Base-by-base conservation (phyloP, 306 rosid genomes). In the Fragaria nilgerrensis region DNA sequence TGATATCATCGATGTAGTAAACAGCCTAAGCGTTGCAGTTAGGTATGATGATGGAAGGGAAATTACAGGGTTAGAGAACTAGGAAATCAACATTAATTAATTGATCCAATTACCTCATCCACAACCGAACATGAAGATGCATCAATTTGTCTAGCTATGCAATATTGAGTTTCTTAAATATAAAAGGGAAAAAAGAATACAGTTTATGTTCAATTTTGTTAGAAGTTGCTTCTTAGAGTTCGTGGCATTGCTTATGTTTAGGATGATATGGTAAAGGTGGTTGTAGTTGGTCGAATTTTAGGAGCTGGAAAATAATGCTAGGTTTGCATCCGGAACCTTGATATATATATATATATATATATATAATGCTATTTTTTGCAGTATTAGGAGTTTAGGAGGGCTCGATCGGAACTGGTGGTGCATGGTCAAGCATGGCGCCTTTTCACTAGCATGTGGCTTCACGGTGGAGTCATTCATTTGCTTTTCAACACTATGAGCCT, bases 401-500 rank as follows among this genome's bases (percentile, higher is more conserved):
- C 87, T 96, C 32, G 94, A 92, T 50, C 74, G 20, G 83, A 66
- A 77, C 10, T 79, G 23, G 90, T 89, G 75, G 81, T 91, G 83
- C n/a, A 75, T 2, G 82, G 88, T 19, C 88, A 96, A 88, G 59
- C 39, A 52, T 96, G 98, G 99, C 87, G 99, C 9, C 88, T 88
- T 74, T 17, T 96, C 16, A 36, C 97, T 3, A 84, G 96, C 88
- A 88, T 87, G 85, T 96, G 96, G 89, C 98, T 96, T 78, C 99
- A 96, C 45, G 99, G 88, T 36, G 98, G 98, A 41, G 91, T 92
- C 7, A 61, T 96, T 70, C 99, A 96, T 87, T 76, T 96, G 61
- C 55, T 88, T 53, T 78, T 87, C 71, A 91, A 92, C 70, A 92
- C 92, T 92, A 41, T 89, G 50, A 91, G 96, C 77, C 99, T 96